Base-by-base conservation (phyloP, 179 eudicot genomes). In the Heliamphora pulchella region DNA sequence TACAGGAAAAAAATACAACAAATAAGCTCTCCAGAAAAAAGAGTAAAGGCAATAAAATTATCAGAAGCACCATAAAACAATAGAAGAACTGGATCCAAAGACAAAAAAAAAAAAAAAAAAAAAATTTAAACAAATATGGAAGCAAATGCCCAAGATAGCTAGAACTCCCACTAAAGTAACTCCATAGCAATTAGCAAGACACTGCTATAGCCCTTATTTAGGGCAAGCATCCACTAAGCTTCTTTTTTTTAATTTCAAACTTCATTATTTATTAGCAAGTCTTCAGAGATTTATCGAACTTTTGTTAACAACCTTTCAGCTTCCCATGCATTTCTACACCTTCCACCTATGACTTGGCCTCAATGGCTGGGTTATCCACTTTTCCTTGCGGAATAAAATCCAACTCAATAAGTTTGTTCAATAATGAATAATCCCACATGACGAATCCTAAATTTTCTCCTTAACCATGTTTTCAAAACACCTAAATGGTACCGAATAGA, bases 21-120 rank as follows among this genome's bases (percentile, higher is more conserved):
- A 76, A 76, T 39, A 46, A 61, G 69, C 44, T 10, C 54, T 76
- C 47, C 17, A 74, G 63, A 17, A 63, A 70, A 51, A 63, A 55
- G 48, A 44, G 50, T 55, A 46, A 31, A 73, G 18, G 53, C 57
- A 62, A 61, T 41, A 76, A 58, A 41, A 75, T 22, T 58, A 55
- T 18, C 77, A 55, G 10, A 57, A 10, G 44, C 18, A 14, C 59
- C 11, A 48, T 18, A 51, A 3, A 0, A 5, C 44, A n/a, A 41
- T 70, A 70, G 13, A 70, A 2, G 22, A 44, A 71, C 51, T 11
- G 43, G 8, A 53, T 51, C 61, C 22, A 72, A 7, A 72, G 46
- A 20, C 10, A 39, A 0, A 48, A 2, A 69, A 44, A 70, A 15
- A 7, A 44, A 66, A 2, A 11, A 47, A 2, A 8, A 9, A 69